Conservation (phyloP, 139 green algal genomes). For the Pleodorina starrii region DNA sequence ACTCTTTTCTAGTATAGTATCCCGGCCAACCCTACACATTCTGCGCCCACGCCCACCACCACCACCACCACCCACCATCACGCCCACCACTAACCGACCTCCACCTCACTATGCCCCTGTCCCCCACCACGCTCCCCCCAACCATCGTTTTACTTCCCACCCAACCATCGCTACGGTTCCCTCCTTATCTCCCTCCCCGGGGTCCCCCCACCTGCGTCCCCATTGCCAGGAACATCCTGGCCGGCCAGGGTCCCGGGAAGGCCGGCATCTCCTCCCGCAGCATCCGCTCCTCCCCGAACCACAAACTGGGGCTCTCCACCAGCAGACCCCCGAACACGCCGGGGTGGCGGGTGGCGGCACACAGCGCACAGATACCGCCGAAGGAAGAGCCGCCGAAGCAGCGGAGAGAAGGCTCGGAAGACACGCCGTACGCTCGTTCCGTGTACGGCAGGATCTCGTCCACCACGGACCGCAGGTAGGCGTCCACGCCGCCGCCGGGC, state of each 20-base stretch:
- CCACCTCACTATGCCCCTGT: too few relatives aligned
- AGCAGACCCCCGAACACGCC: conserved; percentile 58
- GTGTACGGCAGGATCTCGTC: conserved; percentile 57
- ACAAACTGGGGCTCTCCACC: conserved; percentile 70
- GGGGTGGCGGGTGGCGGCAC: conserved; percentile 8
- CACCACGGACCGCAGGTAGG: conserved; percentile 52
- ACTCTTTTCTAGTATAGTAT: too few relatives aligned
- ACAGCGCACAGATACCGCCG: conserved; percentile 69
- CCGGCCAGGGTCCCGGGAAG: conserved; percentile 54
- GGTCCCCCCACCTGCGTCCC: conserved; percentile 40
- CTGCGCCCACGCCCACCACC: too few relatives aligned
- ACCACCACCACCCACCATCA: too few relatives aligned
- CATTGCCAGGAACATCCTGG: conserved; percentile 62
- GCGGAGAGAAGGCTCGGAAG: conserved; percentile 32
- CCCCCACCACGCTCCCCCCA: too few relatives aligned
- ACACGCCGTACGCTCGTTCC: conserved; percentile 45
- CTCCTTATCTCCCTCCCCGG: too few relatives aligned
- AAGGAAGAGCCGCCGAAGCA: conserved; percentile 70
- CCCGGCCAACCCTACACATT: too few relatives aligned
- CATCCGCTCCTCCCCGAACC: conserved; percentile 59
- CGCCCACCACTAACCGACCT: too few relatives aligned
- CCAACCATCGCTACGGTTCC: too few relatives aligned
- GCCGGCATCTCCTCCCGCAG: conserved; percentile 50
- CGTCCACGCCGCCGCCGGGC: conserved; percentile 62
- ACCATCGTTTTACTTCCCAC: too few relatives aligned